Evolutionary conservation across 768 basidiomycete species (phyloP).

Genomic region (Hydnomerulius pinastri): DNA sequence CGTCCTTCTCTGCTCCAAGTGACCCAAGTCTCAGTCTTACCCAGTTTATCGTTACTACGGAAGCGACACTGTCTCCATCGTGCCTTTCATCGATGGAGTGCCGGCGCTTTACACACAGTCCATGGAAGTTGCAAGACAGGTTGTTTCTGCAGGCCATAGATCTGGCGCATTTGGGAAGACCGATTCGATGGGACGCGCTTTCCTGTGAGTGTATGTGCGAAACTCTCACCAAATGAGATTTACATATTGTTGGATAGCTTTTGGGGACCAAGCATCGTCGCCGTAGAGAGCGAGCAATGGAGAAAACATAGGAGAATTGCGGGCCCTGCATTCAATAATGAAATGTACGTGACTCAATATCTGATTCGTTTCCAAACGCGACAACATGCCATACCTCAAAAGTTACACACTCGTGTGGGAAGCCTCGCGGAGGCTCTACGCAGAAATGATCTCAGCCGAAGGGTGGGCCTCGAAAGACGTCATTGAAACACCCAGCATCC

Average conservation of each 20-base stretch:
- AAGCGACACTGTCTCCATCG: constrained; percentile 21
- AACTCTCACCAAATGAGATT: neutral
- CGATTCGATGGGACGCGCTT: constrained; percentile 7
- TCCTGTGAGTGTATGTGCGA: constrained; percentile 16
- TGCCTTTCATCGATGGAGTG: constrained; percentile 19
- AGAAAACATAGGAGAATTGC: constrained; percentile 22
- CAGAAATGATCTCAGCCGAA: constrained; percentile 18
- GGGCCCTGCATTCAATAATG: constrained; percentile 24
- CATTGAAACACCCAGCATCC: constrained; percentile 15
- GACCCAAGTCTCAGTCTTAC: neutral
- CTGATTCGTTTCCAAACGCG: neutral
- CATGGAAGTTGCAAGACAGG: constrained; percentile 20
- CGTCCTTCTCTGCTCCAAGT: neutral
- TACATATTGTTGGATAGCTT: constrained; percentile 8
- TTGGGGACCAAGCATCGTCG: constrained; percentile 22
- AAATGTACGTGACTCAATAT: constrained; percentile 16
- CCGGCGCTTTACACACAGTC: constrained; percentile 24
- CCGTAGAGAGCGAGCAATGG: constrained; percentile 14
- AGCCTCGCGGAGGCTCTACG: constrained; percentile 16
- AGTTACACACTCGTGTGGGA: constrained; percentile 27
- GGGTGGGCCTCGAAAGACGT: constrained; percentile 19
- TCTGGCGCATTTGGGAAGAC: constrained; percentile 21
- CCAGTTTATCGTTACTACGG: constrained; percentile 21
- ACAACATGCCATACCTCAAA: neutral
- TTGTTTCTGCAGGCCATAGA: constrained; percentile 19